A percentile compares a stretch with the other conserved stretches of the same genome.
phyloP scores from a whole-genome alignment of 495 filamentous ascomycete species.

The Pseudomonodictys pantanalensis region DNA sequence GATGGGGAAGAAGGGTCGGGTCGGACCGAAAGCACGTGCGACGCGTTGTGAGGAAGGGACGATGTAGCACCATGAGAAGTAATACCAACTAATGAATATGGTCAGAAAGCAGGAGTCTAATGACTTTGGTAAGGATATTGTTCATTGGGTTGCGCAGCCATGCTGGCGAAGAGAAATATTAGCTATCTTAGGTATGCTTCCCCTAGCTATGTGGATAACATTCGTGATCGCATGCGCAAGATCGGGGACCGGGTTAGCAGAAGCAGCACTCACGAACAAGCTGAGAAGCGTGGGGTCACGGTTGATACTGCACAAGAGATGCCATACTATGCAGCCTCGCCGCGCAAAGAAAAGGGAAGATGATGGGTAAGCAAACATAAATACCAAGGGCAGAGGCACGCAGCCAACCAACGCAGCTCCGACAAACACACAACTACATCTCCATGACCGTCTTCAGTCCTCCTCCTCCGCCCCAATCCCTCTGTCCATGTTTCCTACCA shows the following conservation, averaged over 20 bases:
- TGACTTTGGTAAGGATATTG: too few species aligned
- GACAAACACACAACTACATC: conserved; percentile 13
- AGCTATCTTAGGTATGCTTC: too few species aligned
- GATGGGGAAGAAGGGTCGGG: not conserved
- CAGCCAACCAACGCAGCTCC: conserved; percentile 2
- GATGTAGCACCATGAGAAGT: too few species aligned
- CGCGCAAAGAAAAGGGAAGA: not conserved
- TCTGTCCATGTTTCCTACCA: conserved; percentile 1
- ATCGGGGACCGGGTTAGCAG: too few species aligned
- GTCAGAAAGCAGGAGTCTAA: too few species aligned
- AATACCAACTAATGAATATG: too few species aligned
- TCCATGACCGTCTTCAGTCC: conserved; percentile 1
- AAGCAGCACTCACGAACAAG: not conserved
- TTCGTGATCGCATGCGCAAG: too few species aligned
- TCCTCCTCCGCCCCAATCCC: not conserved
- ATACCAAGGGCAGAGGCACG: not conserved
- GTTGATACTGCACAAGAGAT: not conserved
- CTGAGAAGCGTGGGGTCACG: conserved; percentile 3
- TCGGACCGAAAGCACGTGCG: not conserved
- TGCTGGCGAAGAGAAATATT: too few species aligned
- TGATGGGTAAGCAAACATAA: not conserved
- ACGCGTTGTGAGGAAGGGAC: not conserved
- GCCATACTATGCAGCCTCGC: conserved; percentile 10
- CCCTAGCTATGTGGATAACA: too few species aligned
- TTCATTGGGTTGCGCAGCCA: too few species aligned